Percentiles rank a stretch among this genome's conserved stretches.
These are phyloP conservation scores for Scalesia atractyloides DNA, from an alignment of 129 eudicot genomes.

Conservation along the genomic window DNA sequence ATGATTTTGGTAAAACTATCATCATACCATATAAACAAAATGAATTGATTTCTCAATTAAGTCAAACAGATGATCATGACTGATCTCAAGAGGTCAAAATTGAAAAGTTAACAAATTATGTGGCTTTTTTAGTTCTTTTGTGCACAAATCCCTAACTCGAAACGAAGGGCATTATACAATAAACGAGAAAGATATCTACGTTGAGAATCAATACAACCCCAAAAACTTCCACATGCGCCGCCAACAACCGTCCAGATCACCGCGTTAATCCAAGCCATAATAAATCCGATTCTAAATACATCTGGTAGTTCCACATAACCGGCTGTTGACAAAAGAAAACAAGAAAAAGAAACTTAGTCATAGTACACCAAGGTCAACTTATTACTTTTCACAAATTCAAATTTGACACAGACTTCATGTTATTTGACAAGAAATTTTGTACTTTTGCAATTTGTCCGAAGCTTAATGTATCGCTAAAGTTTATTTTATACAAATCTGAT, in stretches of 20 bases:
- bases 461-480: neutral
- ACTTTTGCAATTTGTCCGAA: neutral
- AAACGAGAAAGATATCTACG: constrained; percentile 36
- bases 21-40: neutral
- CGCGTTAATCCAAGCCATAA: constrained; percentile 71
- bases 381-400: neutral
- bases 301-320: constrained; percentile 95
- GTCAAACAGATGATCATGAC: constrained; percentile 9
- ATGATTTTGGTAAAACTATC: neutral
- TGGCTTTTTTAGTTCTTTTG: neutral
- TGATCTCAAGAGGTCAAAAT: constrained; percentile 4
- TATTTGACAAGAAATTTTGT: no score
- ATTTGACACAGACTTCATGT: no score
- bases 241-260: constrained; percentile 81
- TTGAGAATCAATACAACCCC: constrained; percentile 64
- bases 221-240: constrained; percentile 88
- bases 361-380: constrained; percentile 8
- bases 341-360: constrained; percentile 25
- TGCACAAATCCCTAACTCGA: constrained; percentile 29
- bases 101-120: neutral
- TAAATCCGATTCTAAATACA: constrained; percentile 70
- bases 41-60: neutral
- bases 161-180: constrained; percentile 29
- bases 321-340: constrained; percentile 44
- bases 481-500: neutral